Percentiles rank a stretch among this genome's conserved stretches.
Evolutionary conservation across 129 eudicot genomes (phyloP).

Genomic region (Calendula officinalis): DNA sequence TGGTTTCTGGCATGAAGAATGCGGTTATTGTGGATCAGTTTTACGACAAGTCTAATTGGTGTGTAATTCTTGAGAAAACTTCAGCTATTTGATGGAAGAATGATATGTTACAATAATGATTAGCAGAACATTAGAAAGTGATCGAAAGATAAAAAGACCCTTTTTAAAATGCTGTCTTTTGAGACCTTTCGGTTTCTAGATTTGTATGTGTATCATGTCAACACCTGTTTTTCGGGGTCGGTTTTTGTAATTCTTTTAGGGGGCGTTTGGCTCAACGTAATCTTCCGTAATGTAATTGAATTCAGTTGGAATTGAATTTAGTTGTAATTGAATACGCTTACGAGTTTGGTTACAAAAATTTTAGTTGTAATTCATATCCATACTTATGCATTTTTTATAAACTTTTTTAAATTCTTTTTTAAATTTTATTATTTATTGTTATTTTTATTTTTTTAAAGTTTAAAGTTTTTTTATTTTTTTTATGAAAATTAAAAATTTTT

Average conservation of each 20-base stretch:
- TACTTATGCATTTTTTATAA: no score
- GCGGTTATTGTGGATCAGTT: slow-evolving; percentile 75
- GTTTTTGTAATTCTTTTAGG: slow-evolving; percentile 17
- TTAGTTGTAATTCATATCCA: no score
- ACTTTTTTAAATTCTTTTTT: no score
- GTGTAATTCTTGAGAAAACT: slow-evolving; percentile 76
- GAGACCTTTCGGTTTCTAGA: slow-evolving; percentile 6
- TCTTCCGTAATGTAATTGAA: no score
- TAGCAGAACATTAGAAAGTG: slow-evolving; percentile 17
- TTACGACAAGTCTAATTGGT: slow-evolving; percentile 94
- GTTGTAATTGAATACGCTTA: no score
- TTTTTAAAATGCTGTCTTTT: slow-evolving; percentile 5
- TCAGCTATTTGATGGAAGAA: background rate
- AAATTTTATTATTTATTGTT: no score
- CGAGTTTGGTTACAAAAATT: no score
- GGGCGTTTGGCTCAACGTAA: no score
- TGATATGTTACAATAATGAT: slow-evolving; percentile 1
- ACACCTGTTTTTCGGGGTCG: slow-evolving; percentile 15
- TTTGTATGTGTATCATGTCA: slow-evolving; percentile 20
- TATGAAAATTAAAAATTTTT: no score
- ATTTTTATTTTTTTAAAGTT: no score
- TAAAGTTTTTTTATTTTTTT: no score
- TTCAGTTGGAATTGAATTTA: no score
- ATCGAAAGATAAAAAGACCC: slow-evolving; percentile 3
- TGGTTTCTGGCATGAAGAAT: slow-evolving; percentile 62